These are phyloP conservation scores for Cantharellus anzutake DNA, from an alignment of 768 basidiomycete species.

Conservation along the genomic window DNA sequence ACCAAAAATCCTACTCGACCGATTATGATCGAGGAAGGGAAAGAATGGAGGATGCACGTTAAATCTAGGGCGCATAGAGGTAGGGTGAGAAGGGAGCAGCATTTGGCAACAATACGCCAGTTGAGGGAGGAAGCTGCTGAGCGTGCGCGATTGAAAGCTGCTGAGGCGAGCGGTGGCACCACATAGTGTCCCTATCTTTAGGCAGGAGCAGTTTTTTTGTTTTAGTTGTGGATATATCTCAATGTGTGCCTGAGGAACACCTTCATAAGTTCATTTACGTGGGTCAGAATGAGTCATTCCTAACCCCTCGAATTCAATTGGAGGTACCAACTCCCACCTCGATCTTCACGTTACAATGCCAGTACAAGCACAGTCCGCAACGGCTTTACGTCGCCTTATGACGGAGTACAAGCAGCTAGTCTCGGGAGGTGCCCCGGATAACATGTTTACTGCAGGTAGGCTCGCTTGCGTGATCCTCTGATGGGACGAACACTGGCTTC, in stretches of 20 bases:
- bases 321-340: too few species aligned
- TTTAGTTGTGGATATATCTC: too few species aligned
- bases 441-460: constrained; percentile 85
- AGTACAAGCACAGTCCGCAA: constrained; percentile 20
- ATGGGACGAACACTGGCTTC: not conserved
- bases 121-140: not conserved
- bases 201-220: too few species aligned
- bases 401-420: constrained; percentile 82
- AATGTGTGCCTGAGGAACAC: too few species aligned
- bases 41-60: constrained; percentile 34
- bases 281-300: too few species aligned
- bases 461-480: constrained; percentile 9
- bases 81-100: constrained; percentile 8
- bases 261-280: too few species aligned
- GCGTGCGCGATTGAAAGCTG: not conserved
- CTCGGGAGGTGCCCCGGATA: constrained; percentile 71
- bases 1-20: constrained; percentile 38
- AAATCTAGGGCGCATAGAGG: constrained; percentile 7
- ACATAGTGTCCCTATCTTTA: too few species aligned
- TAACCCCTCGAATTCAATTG: too few species aligned
- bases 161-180: not conserved
- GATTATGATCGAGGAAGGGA: constrained; percentile 38
- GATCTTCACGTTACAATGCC: too few species aligned
- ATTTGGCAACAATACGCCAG: constrained; percentile 2
- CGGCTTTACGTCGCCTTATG: constrained; percentile 76